These are phyloP conservation scores for Microdochium paspali DNA, from an alignment of 2,329 filamentous ascomycete species.

Conservation along the genomic window DNA sequence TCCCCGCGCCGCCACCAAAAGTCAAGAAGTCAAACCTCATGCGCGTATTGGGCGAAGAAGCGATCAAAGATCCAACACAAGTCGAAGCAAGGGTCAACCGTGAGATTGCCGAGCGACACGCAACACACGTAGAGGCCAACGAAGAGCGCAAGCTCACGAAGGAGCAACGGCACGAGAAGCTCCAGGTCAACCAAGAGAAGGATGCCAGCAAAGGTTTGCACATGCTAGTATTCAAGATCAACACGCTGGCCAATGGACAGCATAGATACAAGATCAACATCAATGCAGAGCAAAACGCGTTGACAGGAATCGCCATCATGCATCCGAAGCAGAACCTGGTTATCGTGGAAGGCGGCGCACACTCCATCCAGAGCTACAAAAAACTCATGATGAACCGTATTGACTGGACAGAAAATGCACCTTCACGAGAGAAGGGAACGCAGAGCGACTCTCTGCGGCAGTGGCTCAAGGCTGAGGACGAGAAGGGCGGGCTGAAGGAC, in stretches of 20 bases:
- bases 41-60: constrained; percentile 86
- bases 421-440: constrained; percentile 51
- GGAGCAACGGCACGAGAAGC: constrained; percentile 77
- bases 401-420: constrained; percentile 85
- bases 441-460: constrained; percentile 50
- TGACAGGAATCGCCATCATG: constrained; percentile 87
- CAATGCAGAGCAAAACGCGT: constrained; percentile 80
- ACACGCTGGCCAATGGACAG: constrained; percentile 81
- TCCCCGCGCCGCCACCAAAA: constrained; percentile 85
- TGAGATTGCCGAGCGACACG: constrained; percentile 80
- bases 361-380: constrained; percentile 76
- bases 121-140: constrained; percentile 70
- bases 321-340: constrained; percentile 83
- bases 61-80: constrained; percentile 91
- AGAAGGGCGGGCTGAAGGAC: constrained; percentile 70
- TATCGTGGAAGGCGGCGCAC: constrained; percentile 81
- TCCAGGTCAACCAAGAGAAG: constrained; percentile 71
- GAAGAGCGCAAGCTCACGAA: constrained; percentile 81
- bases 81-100: constrained; percentile 90
- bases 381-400: constrained; percentile 92
- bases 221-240: constrained; percentile 81
- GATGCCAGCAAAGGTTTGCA: constrained; percentile 82
- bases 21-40: constrained; percentile 97
- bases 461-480: constrained; percentile 75
- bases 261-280: constrained; percentile 89